Conservation (phyloP, 306 rosid genomes). For the Cicer yamashitae region DNA sequence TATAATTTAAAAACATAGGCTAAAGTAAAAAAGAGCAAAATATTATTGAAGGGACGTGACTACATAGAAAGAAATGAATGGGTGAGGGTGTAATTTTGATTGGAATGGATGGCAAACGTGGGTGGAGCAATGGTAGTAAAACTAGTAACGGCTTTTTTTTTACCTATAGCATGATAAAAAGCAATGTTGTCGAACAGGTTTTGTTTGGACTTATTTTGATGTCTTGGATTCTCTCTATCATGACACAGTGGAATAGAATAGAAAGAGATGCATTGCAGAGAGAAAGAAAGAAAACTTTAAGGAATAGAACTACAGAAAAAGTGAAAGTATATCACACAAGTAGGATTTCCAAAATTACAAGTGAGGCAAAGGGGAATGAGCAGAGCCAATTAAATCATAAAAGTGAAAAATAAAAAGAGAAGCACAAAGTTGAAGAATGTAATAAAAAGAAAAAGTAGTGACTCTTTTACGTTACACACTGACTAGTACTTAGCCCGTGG, state of each 20-base stretch:
- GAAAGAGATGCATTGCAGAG: conserved; percentile 24
- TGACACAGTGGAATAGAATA: conserved; percentile 29
- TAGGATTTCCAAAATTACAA: conserved; percentile 37
- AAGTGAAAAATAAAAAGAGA: conserved; percentile 32
- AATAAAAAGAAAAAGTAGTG: conserved; percentile 53
- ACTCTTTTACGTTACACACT: conserved; percentile 64
- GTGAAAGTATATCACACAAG: conserved; percentile 22
- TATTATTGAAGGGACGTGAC: background rate
- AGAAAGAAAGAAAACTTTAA: conserved; percentile 36
- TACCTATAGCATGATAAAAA: conserved; percentile 47
- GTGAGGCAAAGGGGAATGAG: conserved; percentile 57
- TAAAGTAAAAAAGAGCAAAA: background rate
- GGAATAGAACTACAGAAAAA: conserved; percentile 39
- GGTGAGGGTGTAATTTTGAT: conserved; percentile 40
- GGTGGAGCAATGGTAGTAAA: conserved; percentile 34
- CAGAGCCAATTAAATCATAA: conserved; percentile 44
- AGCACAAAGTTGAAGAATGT: conserved; percentile 47
- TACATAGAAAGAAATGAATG: too few relatives aligned
- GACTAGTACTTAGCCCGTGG: conserved; percentile 71
- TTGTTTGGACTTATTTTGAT: conserved; percentile 59
- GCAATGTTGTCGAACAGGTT: conserved; percentile 56
- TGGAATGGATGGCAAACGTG: conserved; percentile 42
- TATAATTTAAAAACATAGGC: too few relatives aligned
- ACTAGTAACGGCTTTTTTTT: background rate
- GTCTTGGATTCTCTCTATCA: conserved; percentile 63